Conservation (phyloP, 78 protist genomes). For the Dictyostelium purpureum region DNA sequence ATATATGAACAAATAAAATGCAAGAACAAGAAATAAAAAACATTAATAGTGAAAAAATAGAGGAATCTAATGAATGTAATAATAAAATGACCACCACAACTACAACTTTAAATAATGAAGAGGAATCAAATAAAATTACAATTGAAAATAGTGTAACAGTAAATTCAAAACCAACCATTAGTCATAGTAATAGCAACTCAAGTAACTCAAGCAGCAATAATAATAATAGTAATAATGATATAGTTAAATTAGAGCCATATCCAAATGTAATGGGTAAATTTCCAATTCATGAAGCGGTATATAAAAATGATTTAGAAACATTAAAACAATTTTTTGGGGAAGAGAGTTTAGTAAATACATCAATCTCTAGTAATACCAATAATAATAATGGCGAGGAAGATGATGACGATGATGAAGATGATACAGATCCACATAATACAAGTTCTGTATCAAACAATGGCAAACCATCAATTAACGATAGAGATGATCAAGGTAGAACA, state of each 20-base stretch:
- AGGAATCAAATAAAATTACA: not conserved
- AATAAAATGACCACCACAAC: no score
- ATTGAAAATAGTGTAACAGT: conserved; percentile 1
- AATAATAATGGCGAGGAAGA: conserved; percentile 15
- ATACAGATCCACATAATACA: not conserved
- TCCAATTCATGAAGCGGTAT: conserved; percentile 69
- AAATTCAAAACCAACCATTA: no score
- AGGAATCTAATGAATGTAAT: no score
- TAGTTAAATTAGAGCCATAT: conserved; percentile 20
- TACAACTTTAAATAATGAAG: not conserved
- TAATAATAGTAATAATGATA: not conserved
- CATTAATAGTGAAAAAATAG: no score
- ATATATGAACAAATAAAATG: no score
- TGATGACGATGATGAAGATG: conserved; percentile 41
- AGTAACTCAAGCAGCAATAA: not conserved
- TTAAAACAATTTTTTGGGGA: conserved; percentile 24
- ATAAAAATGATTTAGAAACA: conserved; percentile 28
- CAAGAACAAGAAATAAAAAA: no score
- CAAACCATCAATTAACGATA: conserved; percentile 28
- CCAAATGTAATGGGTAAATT: conserved; percentile 30
- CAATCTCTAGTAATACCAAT: not conserved
- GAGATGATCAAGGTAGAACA: conserved; percentile 58
- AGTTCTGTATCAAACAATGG: conserved; percentile 12
- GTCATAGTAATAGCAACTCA: no score
- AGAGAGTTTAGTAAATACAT: not conserved